Base-by-base conservation (phyloP, 164 flowering plant genomes). In the Umbellularia californica region DNA sequence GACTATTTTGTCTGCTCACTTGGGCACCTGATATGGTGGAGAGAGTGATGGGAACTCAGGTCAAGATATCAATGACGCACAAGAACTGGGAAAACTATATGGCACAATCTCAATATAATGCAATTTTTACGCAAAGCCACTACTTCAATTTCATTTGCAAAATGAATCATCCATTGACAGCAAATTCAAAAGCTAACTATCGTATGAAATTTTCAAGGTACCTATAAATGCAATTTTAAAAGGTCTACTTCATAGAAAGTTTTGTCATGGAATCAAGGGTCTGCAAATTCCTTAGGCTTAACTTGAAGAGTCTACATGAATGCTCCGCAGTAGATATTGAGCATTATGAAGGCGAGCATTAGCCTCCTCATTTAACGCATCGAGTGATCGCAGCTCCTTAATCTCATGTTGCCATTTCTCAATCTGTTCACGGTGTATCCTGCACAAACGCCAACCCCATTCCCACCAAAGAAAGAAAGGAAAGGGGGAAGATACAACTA, bases 351-450 rank as follows among this genome's bases (percentile, higher is more conserved):
- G 81, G 52, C 87, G 78, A 72, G 84, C 83, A 74, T 78, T 78
- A 70, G 76, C 77, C 75, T 90, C 92, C 84, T 86, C 94, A 70
- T 90, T 92, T 4, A 87, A 82, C 25, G 83, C 82, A 81, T 92
- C 97, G 50, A 92, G 84, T 77, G 82, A 50, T 69, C 92, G 82
- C 77, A 91, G 77, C 79, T 88, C 92, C 81, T 85, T 89, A 68
- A 94, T 89, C 76, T 91, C 96, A 41, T 92, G 92, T 76, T 90
- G 91, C 98, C 95, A 94, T 79, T 89, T 91, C 75, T 89, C 92
- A 50, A 88, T 82, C 75, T 88, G 91, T 72, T 90, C 95, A 82
- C 82, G 87, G 78, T 92, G 96, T 28, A 90, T 82, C 79, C 98
- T 94, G 90, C 76, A 30, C 35, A 30, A 30, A 30, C 0, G 0